phyloP scores from a whole-genome alignment of 2,329 filamentous ascomycete genomes.

The Domatiomyces globalis region DNA sequence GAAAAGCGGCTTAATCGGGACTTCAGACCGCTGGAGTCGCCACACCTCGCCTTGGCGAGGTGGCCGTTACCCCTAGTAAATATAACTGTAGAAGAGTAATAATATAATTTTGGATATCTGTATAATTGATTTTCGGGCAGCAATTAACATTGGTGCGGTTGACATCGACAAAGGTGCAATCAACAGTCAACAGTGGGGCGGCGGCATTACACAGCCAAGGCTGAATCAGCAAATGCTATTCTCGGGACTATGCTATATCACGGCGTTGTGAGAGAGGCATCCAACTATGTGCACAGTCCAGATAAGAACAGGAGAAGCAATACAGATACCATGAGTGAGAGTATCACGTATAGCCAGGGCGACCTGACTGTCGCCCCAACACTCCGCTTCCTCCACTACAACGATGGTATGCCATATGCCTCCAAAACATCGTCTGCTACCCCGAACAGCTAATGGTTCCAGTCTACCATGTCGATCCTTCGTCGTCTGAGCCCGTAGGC shows the following conservation, averaged over 20 bases:
- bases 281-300: not conserved
- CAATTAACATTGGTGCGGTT: too few relatives aligned
- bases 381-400: slow-evolving; percentile 75
- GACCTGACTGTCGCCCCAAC: slow-evolving; percentile 43
- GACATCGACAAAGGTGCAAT: too few relatives aligned
- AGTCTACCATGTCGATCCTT: slow-evolving; percentile 68
- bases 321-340: slow-evolving; percentile 7
- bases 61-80: too few relatives aligned
- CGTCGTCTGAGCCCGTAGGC: slow-evolving; percentile 47
- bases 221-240: not conserved
- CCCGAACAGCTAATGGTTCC: not conserved
- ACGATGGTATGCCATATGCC: slow-evolving; percentile 40
- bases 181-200: too few relatives aligned
- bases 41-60: too few relatives aligned
- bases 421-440: not conserved
- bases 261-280: not conserved
- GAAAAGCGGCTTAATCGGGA: too few relatives aligned
- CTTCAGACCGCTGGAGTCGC: too few relatives aligned
- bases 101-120: too few relatives aligned
- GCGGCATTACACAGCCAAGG: not conserved
- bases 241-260: not conserved
- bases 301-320: not conserved
- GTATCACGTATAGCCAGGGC: slow-evolving; percentile 21
- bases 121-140: too few relatives aligned
- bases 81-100: too few relatives aligned